phyloP scores from a whole-genome alignment of 306 rosid species.

The Fagus sylvatica region DNA sequence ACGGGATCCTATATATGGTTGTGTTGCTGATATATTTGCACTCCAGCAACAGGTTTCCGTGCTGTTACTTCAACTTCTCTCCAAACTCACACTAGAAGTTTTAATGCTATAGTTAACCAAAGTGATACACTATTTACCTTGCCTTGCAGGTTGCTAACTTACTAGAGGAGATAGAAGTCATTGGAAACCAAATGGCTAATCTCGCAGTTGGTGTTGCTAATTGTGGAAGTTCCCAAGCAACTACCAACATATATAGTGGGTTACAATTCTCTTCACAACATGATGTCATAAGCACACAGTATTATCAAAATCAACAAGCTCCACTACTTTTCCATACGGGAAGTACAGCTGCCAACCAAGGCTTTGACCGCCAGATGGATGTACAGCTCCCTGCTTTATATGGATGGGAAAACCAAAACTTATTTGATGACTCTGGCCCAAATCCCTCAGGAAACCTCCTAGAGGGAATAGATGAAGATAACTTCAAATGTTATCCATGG shows the following conservation, averaged over 20 bases:
- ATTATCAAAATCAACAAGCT: slow-evolving; percentile 42
- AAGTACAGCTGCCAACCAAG: slow-evolving; percentile 27
- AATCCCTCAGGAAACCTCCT: slow-evolving; percentile 52
- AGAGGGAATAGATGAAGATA: slow-evolving; percentile 55
- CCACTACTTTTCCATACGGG: slow-evolving; percentile 33
- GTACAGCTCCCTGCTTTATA: slow-evolving; percentile 40
- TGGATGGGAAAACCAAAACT: slow-evolving; percentile 42
- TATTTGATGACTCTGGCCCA: slow-evolving; percentile 35
- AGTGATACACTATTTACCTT: neutral
- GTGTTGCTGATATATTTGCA: slow-evolving; percentile 78
- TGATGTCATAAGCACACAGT: slow-evolving; percentile 37
- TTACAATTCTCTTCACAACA: slow-evolving; percentile 39
- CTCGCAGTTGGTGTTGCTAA: slow-evolving; percentile 20
- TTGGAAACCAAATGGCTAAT: slow-evolving; percentile 55
- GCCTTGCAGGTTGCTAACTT: slow-evolving; percentile 64
- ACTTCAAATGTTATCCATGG: slow-evolving; percentile 50
- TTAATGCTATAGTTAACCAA: neutral
- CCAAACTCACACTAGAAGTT: neutral
- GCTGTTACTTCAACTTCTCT: slow-evolving; percentile 5
- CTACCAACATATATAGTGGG: slow-evolving; percentile 26
- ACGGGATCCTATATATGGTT: slow-evolving; percentile 77
- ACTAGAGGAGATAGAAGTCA: slow-evolving; percentile 82
- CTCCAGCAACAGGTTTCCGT: slow-evolving; percentile 71
- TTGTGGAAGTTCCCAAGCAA: slow-evolving; percentile 39
- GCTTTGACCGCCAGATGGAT: slow-evolving; percentile 35